phyloP scores from a whole-genome alignment of 169 alveolate species.

The Miamiensis avidus region DNA sequence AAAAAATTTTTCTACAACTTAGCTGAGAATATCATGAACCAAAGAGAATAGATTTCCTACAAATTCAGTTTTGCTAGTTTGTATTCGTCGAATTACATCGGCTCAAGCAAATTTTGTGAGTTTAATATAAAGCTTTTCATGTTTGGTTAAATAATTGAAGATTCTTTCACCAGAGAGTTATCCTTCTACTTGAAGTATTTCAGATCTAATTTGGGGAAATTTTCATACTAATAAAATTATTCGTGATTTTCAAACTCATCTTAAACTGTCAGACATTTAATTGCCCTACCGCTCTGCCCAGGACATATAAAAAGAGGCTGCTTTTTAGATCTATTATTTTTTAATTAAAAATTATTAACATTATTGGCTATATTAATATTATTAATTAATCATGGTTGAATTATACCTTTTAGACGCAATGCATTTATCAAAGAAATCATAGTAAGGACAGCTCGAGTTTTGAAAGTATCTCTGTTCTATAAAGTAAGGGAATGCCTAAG shows the following conservation, averaged over 20 bases:
- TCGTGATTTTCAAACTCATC: no score
- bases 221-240: neutral
- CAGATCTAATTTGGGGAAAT: constrained; percentile 7
- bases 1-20: constrained; percentile 34
- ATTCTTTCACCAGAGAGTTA: no score
- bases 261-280: no score
- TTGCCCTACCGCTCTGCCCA: no score
- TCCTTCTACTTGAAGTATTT: neutral
- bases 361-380: neutral
- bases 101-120: neutral
- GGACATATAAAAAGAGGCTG: neutral
- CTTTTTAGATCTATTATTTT: neutral
- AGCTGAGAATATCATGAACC: constrained; percentile 48
- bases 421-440: constrained; percentile 14
- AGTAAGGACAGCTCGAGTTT: neutral
- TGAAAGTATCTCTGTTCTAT: constrained; percentile 6
- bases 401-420: neutral
- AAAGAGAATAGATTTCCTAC: constrained; percentile 43
- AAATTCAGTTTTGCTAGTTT: constrained; percentile 45
- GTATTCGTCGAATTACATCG: constrained; percentile 8
- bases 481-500: constrained; percentile 11
- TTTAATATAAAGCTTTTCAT: constrained; percentile 1
- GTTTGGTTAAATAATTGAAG: no score
- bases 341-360: neutral
- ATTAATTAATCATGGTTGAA: neutral